These are phyloP conservation scores for Pythium phragmitis DNA, from an alignment of 352 stramenopile species.

Conservation along the genomic window DNA sequence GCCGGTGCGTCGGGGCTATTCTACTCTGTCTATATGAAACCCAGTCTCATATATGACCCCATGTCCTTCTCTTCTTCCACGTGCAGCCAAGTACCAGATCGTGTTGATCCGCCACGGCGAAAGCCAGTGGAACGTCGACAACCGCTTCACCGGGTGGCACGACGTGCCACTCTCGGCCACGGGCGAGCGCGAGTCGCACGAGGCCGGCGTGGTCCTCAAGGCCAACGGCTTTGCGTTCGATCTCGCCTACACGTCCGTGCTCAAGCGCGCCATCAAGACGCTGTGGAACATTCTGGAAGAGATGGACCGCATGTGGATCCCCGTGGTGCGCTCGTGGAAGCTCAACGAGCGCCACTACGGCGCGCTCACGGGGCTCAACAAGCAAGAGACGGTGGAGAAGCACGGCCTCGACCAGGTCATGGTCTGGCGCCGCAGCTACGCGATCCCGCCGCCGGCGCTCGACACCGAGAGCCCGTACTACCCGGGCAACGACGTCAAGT, in stretches of 20 bases:
- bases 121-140: conserved; percentile 97
- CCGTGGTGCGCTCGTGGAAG: conserved; percentile 90
- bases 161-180: conserved; percentile 93
- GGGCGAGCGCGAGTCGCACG: conserved; percentile 90
- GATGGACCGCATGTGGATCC: conserved; percentile 97
- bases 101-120: conserved; percentile 95
- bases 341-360: conserved; percentile 99
- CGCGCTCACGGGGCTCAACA: conserved; percentile 97
- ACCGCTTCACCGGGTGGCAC: conserved; percentile 99
- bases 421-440: conserved; percentile 97
- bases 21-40: neutral
- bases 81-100: conserved; percentile 83
- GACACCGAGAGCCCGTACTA: conserved; percentile 88
- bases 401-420: conserved; percentile 98
- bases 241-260: conserved; percentile 94
- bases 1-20: conserved; percentile 10
- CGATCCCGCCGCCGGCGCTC: conserved; percentile 93
- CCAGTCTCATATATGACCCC: neutral
- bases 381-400: conserved; percentile 98
- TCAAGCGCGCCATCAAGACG: conserved; percentile 98
- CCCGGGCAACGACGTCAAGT: conserved; percentile 90
- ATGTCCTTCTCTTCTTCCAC: neutral
- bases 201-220: conserved; percentile 94
- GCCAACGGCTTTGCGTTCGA: conserved; percentile 93
- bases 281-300: conserved; percentile 97